A percentile compares a stretch with the other conserved stretches of the same genome.
Evolutionary conservation across 768 basidiomycete species (phyloP).

Genomic region (Xerocomellus dryophilus): DNA sequence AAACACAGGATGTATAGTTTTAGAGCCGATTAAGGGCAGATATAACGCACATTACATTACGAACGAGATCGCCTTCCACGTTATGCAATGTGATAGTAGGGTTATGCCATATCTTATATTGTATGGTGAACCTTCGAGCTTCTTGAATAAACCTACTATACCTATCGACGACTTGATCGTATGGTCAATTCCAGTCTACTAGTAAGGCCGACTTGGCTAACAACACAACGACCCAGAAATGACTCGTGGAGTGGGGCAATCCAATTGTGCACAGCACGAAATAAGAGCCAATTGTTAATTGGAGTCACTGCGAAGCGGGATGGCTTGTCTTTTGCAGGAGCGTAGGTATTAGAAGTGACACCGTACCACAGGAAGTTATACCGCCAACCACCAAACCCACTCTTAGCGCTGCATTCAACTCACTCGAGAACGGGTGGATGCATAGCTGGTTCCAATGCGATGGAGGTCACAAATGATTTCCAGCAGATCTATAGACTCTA

Average conservation of each 20-base stretch:
- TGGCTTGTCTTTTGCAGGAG: not conserved
- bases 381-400: too few species aligned
- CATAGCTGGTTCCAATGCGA: too few species aligned
- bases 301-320: not conserved
- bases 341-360: too few species aligned
- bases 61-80: not conserved
- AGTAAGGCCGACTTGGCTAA: too few species aligned
- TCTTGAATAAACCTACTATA: not conserved
- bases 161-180: not conserved
- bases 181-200: too few species aligned
- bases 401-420: too few species aligned
- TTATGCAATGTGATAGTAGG: not conserved
- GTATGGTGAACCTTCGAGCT: too few species aligned
- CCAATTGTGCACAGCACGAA: not conserved
- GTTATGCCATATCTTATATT: not conserved
- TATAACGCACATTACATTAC: too few species aligned
- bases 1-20: not conserved
- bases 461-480: too few species aligned
- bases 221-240: not conserved
- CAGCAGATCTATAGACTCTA: too few species aligned
- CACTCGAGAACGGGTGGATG: not conserved
- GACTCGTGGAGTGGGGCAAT: too few species aligned
- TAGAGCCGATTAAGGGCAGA: too few species aligned
- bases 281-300: not conserved
- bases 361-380: not conserved